Evolutionary conservation across 2,329 filamentous ascomycete species (phyloP), one percentile per base, ranked within the genome.

Genomic region (Apiospora pterosperma): DNA sequence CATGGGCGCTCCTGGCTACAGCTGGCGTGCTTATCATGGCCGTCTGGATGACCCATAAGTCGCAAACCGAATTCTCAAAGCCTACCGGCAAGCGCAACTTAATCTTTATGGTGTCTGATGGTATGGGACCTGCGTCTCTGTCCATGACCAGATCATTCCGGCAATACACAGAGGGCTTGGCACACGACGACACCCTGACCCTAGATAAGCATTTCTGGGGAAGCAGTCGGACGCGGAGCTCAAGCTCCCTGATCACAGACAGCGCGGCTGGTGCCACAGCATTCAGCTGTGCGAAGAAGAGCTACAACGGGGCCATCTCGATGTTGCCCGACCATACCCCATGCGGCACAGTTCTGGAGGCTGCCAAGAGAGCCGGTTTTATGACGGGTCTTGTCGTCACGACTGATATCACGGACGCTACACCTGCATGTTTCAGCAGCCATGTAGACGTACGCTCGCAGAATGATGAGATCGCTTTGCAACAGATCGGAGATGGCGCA

Each of bases 71-170:
- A 44, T 72, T 68, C 64, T 63, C 68, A 55, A 69, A 69, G 59
- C 71, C 81, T 83, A 64, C 78, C 72, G 87, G 88, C 62, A 99
- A 98, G 83, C 87, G 92, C 63, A 99, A 98, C 78, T 84, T 99
- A 62, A 90, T 99, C 72, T 98, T 99, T 82, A 99, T 99, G 96
- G 95, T 99, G 41, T 97, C 93, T 0, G 96, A 99, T 77, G 96
- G 96, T 73, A 99, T 99, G 96, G 96, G 96, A 0, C 96, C 96
- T 8, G 92, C 96, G 10, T 95, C 92, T 71, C 84, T 99, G 63
- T 91, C 91, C 31, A 79, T 99, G 75, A 97, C 96, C 7, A 86
- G 96, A 64, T 92, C 89, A 74, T 99, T 91, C 80, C 88, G 92
- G 69, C 96, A 99, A 77, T 86, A 90, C 70, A 84, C 89, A 63